phyloP scores from a whole-genome alignment of 2,329 filamentous ascomycete species.

The Arthroderma uncinatum region DNA sequence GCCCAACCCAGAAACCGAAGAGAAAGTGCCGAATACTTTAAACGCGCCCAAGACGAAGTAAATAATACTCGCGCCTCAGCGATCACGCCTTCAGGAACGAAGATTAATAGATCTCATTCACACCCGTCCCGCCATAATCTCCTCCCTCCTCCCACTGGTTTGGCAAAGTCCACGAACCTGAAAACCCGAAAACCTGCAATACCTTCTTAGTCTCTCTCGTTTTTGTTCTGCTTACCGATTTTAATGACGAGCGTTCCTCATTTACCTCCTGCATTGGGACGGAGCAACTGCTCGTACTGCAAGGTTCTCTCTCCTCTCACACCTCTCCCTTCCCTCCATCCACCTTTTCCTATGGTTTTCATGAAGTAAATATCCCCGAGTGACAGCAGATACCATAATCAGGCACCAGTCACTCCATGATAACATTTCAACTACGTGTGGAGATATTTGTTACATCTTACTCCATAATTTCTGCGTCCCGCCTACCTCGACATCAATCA shows the following conservation, averaged over 20 bases:
- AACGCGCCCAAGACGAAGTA: not conserved
- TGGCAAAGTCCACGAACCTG: not conserved
- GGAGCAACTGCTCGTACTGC: conserved; percentile 6
- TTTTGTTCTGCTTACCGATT: conserved; percentile 2
- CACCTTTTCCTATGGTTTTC: not conserved
- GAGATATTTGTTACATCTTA: not conserved
- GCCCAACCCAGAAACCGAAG: conserved; percentile 36
- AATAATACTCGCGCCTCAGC: not conserved
- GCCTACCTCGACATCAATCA: not conserved
- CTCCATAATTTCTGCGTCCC: not conserved
- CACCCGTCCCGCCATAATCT: not conserved
- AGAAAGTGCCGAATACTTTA: conserved; percentile 25
- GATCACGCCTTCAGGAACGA: not conserved
- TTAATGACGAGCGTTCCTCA: conserved; percentile 7
- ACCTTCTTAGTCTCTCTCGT: not conserved
- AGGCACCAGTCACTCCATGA: not conserved
- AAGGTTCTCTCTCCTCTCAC: not conserved
- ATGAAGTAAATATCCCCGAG: not conserved
- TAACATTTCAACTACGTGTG: not conserved
- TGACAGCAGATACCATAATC: not conserved
- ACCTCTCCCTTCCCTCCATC: not conserved
- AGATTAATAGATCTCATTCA: conserved; percentile 1
- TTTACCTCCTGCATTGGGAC: conserved; percentile 6
- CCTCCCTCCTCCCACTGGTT: not conserved
- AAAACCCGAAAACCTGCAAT: not conserved